Base-by-base conservation (phyloP, 805 yeast genomes). In the Dipodascus geniculatus region DNA sequence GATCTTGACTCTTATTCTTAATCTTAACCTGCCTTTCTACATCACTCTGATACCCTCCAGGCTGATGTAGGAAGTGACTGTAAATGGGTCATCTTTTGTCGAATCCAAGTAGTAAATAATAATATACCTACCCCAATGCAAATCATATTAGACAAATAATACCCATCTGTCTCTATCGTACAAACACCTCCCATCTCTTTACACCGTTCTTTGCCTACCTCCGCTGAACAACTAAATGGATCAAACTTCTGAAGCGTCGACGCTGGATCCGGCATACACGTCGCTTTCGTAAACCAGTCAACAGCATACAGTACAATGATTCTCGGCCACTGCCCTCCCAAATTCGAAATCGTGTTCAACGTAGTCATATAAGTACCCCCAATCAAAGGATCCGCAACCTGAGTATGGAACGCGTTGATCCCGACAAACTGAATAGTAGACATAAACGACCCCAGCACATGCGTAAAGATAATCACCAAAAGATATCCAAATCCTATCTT, bases 311-410 rank as follows among this genome's bases (percentile, higher is more conserved):
- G 76, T 1, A 91, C 82, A 31, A 93, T 72, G n/a, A 87, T 71
- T 53, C 88, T 76, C 1, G 99, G 99, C 99, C 99, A 93, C 48
- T 95, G 93, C 9, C 99, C 99, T 22, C 99, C 99, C 55, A 91
- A 75, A 66, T 93, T 93, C 47, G 95, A 81, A 50, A 93, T 73
- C 0, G 99, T 93, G 68, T 93, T 93, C 55, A 93, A 73, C 0
- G 96, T 83, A 0, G 99, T 93, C 98, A 93, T 91, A 67, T 93
- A 93, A 0, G 99, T 93, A 1, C 99, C 99, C 17, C 99, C 99
- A 61, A 93, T 87, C 19, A 82, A 70, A 0, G 99, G 98, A 65
- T 93, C 99, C 1, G 99, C 96, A 53, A 93, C 86, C 61, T 83
- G 82, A 2, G 97, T 91, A 69, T 91, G 97, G 74, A 93, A 93